phyloP scores from a whole-genome alignment of 352 stramenopile genomes.

The Phytophthora niederhauseri region DNA sequence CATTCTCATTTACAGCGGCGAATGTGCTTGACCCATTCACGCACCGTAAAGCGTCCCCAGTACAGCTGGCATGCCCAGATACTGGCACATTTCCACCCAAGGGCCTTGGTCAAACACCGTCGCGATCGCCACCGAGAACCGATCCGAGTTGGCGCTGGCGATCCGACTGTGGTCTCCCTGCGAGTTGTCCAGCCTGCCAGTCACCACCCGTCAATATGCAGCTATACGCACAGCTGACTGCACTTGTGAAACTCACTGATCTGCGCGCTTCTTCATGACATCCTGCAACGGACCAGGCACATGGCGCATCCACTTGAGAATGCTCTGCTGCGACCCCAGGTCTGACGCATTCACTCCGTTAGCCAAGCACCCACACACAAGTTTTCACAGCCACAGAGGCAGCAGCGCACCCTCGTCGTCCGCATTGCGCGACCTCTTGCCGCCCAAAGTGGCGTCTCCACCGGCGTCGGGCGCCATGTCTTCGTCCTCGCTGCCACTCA shows the following conservation, averaged over 20 bases:
- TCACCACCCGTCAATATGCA: background rate
- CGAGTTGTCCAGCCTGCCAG: constrained; percentile 50
- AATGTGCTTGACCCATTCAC: background rate
- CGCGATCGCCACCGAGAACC: constrained; percentile 52
- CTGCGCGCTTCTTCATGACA: constrained; percentile 74
- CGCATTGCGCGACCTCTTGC: constrained; percentile 25
- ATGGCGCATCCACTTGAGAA: constrained; percentile 78
- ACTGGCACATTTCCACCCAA: constrained; percentile 85
- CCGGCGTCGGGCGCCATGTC: background rate
- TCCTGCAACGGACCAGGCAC: constrained; percentile 76
- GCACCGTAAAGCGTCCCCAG: constrained; percentile 74
- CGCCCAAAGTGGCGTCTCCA: constrained; percentile 7
- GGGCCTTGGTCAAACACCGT: constrained; percentile 82
- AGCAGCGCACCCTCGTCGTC: constrained; percentile 24
- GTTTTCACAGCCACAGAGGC: background rate
- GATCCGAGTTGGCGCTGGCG: constrained; percentile 48
- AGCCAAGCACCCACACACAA: background rate
- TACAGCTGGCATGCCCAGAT: constrained; percentile 48
- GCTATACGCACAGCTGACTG: background rate
- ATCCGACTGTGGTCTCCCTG: constrained; percentile 38
- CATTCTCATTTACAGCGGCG: background rate
- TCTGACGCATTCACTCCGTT: constrained; percentile 26
- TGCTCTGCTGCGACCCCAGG: constrained; percentile 67
- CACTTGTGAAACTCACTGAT: constrained; percentile 33
- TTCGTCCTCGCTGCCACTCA: constrained; percentile 33